Evolutionary conservation across 805 yeast species (phyloP), one percentile per base, ranked within the genome.

Genomic region (Candida easanensis): DNA sequence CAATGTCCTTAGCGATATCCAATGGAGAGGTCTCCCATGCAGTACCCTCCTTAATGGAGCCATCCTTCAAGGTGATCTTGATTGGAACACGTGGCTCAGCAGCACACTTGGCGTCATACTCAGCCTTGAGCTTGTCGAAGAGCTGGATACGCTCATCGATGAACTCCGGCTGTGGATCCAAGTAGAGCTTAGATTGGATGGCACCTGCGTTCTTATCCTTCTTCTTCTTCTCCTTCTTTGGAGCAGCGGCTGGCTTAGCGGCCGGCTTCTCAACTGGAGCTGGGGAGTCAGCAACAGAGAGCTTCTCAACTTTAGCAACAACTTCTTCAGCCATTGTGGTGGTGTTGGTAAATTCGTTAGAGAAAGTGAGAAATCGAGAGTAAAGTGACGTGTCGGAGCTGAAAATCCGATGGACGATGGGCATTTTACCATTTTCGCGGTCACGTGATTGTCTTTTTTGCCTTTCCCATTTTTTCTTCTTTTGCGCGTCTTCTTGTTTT

Each of bases 21-120:
- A 87, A 66, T 36, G 99, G 99, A 21, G 89, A 71, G 39, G 98
- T 89, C 65, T 90, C 97, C 82, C 83, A 93, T 4, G 96, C 71
- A 21, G 77, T 77, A 49, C 88, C 99, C 54, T 76, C 83, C 64
- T 84, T 82, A 45, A 77, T 68, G 28, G 86, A 66, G 40, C 97
- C 98, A 57, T 91, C 97, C 62, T 84, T 87, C 65, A 91, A 74
- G 41, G 95, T 85, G 63, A 93, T 76, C 53, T 77, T 77, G 64
- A 93, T 82, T 36, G 88, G 75, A 20, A 71, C 79, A 42, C 81
- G 77, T 40, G 71, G 70, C 71, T 76, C 74, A 19, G 77, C 65
- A 17, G 89, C 86, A 39, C 83, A 68, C 50, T 77, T 79, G 5
- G 78, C 90, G 57, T 88, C 89, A 63, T 84, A 80, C 68, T 82